Conservation (phyloP, 2,329 filamentous ascomycete genomes). For the Chalaropsis ovoidea region DNA sequence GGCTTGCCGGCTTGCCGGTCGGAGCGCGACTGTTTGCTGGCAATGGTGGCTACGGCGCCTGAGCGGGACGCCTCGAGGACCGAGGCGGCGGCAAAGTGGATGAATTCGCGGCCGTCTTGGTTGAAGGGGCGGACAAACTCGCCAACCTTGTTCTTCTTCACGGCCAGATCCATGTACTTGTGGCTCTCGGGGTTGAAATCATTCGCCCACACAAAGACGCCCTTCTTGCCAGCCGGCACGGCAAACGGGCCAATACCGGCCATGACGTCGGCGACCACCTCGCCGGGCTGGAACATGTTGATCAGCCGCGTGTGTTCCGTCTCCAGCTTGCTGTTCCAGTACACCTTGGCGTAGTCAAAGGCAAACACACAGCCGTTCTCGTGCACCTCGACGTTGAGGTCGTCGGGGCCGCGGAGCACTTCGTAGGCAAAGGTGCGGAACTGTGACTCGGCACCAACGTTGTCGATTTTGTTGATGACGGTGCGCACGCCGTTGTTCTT, state of each 20-base stretch:
- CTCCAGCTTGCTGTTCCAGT: conserved; percentile 92
- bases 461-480: conserved; percentile 91
- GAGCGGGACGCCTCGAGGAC: conserved; percentile 44
- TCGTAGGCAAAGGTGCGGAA: conserved; percentile 93
- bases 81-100: conserved; percentile 55
- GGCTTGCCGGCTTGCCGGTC: conserved; percentile 29
- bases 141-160: conserved; percentile 65
- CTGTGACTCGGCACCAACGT: conserved; percentile 73
- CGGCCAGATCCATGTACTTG: conserved; percentile 57
- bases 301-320: conserved; percentile 79
- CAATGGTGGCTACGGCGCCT: conserved; percentile 46
- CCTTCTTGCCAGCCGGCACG: conserved; percentile 78
- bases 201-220: conserved; percentile 90
- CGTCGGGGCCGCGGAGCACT: conserved; percentile 68
- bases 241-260: conserved; percentile 94
- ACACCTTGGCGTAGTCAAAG: conserved; percentile 93
- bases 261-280: conserved; percentile 94
- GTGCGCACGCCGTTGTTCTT: conserved; percentile 76
- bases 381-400: conserved; percentile 71
- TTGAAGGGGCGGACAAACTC: conserved; percentile 71
- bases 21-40: conserved; percentile 34
- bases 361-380: conserved; percentile 78
- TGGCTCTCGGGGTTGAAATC: conserved; percentile 91
- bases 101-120: conserved; percentile 71
- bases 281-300: conserved; percentile 64